Evolutionary conservation across 164 flowering plant genomes (phyloP).

Genomic region (Platanus orientalis): DNA sequence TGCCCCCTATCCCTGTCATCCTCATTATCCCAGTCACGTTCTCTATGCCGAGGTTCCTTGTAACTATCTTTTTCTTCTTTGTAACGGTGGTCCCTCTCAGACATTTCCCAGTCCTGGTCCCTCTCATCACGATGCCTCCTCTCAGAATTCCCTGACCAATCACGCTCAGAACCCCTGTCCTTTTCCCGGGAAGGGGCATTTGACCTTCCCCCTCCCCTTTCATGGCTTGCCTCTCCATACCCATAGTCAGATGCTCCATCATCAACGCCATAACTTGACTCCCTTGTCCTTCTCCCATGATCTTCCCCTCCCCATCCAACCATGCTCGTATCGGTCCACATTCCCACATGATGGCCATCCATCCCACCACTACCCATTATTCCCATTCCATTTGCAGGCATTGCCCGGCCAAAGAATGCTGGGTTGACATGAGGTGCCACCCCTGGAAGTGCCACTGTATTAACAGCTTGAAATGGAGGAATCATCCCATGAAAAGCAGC

Average conservation of each 20-base stretch:
- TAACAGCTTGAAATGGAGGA: slow-evolving; percentile 56
- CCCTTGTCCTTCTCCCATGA: slow-evolving; percentile 48
- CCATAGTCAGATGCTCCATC: slow-evolving; percentile 68
- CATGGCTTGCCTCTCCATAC: slow-evolving; percentile 54
- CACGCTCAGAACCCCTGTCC: slow-evolving; percentile 62
- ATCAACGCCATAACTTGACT: slow-evolving; percentile 67
- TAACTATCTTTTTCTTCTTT: slow-evolving; percentile 70
- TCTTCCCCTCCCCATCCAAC: slow-evolving; percentile 62
- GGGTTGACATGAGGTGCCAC: slow-evolving; percentile 83
- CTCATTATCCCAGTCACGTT: slow-evolving; percentile 50
- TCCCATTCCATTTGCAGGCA: slow-evolving; percentile 62
- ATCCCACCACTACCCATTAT: slow-evolving; percentile 62
- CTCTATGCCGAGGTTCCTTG: slow-evolving; percentile 56
- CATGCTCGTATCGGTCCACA: slow-evolving; percentile 67
- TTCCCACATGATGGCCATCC: slow-evolving; percentile 58
- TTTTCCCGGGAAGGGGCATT: slow-evolving; percentile 52
- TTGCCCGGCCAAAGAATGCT: slow-evolving; percentile 68
- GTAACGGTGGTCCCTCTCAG: slow-evolving; percentile 54
- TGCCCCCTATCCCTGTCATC: slow-evolving; percentile 77
- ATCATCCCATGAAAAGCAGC: slow-evolving; percentile 67
- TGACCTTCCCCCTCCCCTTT: slow-evolving; percentile 44
- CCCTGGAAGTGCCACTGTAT: slow-evolving; percentile 55
- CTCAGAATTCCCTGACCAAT: slow-evolving; percentile 53
- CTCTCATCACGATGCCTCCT: slow-evolving; percentile 59
- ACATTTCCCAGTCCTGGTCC: slow-evolving; percentile 54